Percentiles rank a stretch among this genome's conserved stretches.
Conservation (phyloP, 768 basidiomycete species). For the Daedaleopsis nitida region DNA sequence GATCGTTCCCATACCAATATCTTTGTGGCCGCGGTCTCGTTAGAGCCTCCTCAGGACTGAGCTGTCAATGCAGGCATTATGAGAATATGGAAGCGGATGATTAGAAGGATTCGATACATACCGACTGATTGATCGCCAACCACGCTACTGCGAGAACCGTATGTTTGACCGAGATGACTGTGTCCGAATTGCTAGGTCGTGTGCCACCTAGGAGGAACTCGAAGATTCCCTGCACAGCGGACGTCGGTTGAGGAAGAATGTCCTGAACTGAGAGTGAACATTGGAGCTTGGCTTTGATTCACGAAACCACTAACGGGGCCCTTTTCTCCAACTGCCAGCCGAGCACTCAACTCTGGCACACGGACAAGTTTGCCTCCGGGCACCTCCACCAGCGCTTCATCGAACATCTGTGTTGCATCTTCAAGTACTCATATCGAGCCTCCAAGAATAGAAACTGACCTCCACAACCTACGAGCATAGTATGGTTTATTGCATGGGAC, state of each 20-base stretch:
- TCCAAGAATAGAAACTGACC: constrained; percentile 40
- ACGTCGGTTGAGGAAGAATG: constrained; percentile 59
- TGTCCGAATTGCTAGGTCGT: constrained; percentile 50
- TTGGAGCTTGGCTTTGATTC: constrained; percentile 1
- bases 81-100: not conserved
- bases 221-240: constrained; percentile 47
- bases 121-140: constrained; percentile 87
- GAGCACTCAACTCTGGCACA: constrained; percentile 77
- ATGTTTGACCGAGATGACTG: constrained; percentile 72
- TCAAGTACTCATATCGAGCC: constrained; percentile 10
- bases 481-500: constrained; percentile 9
- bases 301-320: constrained; percentile 56
- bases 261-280: constrained; percentile 45
- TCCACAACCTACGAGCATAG: constrained; percentile 61
- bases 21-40: constrained; percentile 64
- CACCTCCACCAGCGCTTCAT: constrained; percentile 77
- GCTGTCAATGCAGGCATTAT: constrained; percentile 42
- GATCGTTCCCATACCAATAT: constrained; percentile 72
- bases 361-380: constrained; percentile 64
- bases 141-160: constrained; percentile 81
- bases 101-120: constrained; percentile 36
- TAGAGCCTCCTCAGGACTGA: constrained; percentile 58
- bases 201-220: constrained; percentile 47
- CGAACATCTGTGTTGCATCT: constrained; percentile 56
- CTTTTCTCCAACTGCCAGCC: constrained; percentile 73